Evolutionary conservation across 352 stramenopile species (phyloP).

Genomic region (Globisporangium radiosum): DNA sequence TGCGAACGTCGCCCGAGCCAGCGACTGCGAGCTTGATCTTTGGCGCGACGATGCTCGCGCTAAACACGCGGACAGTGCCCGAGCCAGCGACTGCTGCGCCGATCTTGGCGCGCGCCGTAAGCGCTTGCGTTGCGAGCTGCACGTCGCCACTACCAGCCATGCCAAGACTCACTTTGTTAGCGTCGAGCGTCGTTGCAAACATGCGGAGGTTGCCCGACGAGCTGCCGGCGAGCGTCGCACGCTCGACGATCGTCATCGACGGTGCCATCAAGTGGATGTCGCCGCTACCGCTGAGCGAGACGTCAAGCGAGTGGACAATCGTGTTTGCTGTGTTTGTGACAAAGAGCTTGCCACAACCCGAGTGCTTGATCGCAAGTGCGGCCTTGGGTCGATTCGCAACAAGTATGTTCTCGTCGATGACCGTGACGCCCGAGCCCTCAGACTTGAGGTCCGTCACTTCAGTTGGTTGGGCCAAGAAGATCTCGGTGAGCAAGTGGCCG

Average conservation of each 20-base stretch:
- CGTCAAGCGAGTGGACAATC: slow-evolving; percentile 13
- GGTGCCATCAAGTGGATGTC: slow-evolving; percentile 22
- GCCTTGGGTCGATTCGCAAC: slow-evolving; percentile 9
- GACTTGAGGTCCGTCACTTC: slow-evolving; percentile 9
- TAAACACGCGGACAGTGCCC: slow-evolving; percentile 7
- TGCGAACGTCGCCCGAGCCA: slow-evolving; percentile 17
- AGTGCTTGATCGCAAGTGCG: slow-evolving; percentile 14
- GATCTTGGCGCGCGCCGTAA: slow-evolving; percentile 5
- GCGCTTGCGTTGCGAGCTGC: slow-evolving; percentile 10
- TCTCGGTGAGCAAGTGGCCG: slow-evolving; percentile 21
- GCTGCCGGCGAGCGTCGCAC: slow-evolving; percentile 3
- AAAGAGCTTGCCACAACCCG: slow-evolving; percentile 18
- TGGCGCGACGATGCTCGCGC: slow-evolving; percentile 1
- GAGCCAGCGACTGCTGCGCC: slow-evolving; percentile 11
- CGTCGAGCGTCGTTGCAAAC: slow-evolving; percentile 11
- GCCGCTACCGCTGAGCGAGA: slow-evolving; percentile 21
- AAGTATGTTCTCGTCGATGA: slow-evolving; percentile 24
- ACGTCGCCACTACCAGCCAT: slow-evolving; percentile 18
- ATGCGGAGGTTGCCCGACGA: slow-evolving; percentile 15
- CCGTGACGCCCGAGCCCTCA: slow-evolving; percentile 10
- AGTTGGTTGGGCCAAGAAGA: slow-evolving; percentile 16
- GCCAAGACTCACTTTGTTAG: slow-evolving; percentile 4
- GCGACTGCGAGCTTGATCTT: slow-evolving; percentile 10
- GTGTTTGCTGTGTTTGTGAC: slow-evolving; percentile 10
- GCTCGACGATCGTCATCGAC: slow-evolving; percentile 6